Conservation (phyloP, 352 stramenopile species). For the Aphanomyces cochlioides region DNA sequence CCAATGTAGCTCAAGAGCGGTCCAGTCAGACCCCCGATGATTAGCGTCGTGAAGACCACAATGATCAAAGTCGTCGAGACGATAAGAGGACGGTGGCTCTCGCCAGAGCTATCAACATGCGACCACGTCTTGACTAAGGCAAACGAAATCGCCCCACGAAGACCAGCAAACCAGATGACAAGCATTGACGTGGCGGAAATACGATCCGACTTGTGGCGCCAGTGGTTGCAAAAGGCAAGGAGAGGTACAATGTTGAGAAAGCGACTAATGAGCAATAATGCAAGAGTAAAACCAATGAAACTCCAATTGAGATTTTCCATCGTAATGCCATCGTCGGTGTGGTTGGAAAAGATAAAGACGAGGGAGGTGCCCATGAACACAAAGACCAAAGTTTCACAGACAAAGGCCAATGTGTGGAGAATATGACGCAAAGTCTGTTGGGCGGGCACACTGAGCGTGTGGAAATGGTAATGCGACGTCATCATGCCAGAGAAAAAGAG, state of each 20-base stretch:
- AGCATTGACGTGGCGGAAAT: slow-evolving; percentile 74
- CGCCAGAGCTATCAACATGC: slow-evolving; percentile 61
- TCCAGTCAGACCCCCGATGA: slow-evolving; percentile 70
- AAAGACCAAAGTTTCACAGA: slow-evolving; percentile 81
- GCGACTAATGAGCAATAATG: slow-evolving; percentile 60
- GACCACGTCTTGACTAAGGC: slow-evolving; percentile 84
- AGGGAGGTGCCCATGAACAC: slow-evolving; percentile 86
- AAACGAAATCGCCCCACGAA: slow-evolving; percentile 93
- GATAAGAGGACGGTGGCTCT: slow-evolving; percentile 72
- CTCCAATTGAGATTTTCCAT: slow-evolving; percentile 73
- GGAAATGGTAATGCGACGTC: slow-evolving; percentile 85
- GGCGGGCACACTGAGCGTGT: slow-evolving; percentile 74
- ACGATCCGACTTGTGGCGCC: slow-evolving; percentile 45
- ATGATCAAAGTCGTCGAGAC: slow-evolving; percentile 85
- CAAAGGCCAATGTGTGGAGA: slow-evolving; percentile 75
- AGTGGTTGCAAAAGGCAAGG: slow-evolving; percentile 67
- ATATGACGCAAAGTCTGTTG: slow-evolving; percentile 83
- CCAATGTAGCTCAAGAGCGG: slow-evolving; percentile 58
- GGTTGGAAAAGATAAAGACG: slow-evolving; percentile 75
- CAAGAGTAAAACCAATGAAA: slow-evolving; percentile 75
- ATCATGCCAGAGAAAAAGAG: slow-evolving; percentile 91
- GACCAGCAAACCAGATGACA: slow-evolving; percentile 89
- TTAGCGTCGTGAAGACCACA: slow-evolving; percentile 82
- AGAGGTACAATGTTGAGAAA: slow-evolving; percentile 79
- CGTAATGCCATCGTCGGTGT: slow-evolving; percentile 57